These are phyloP conservation scores for Russula brevipes DNA, from an alignment of 768 basidiomycete genomes.

Conservation along the genomic window DNA sequence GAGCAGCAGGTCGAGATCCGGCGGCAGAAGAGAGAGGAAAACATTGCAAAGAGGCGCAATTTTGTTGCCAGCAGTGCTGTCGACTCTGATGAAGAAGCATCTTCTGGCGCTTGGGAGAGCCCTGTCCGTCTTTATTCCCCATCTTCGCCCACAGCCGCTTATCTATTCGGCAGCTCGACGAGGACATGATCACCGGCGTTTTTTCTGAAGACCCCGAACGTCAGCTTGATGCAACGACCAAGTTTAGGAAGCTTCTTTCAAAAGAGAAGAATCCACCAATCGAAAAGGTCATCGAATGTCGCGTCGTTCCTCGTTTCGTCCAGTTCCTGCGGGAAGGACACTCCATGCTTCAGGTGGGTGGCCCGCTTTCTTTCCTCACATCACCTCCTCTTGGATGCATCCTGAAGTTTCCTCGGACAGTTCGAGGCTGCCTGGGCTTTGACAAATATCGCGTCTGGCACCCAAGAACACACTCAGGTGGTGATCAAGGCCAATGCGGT, in stretches of 20 bases:
- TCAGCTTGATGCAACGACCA: slow-evolving; percentile 95
- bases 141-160: slow-evolving; percentile 8
- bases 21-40: slow-evolving; percentile 96
- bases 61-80: slow-evolving; percentile 66
- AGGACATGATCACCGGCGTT: slow-evolving; percentile 90
- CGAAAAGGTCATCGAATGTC: slow-evolving; percentile 95
- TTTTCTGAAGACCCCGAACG: slow-evolving; percentile 88
- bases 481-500: slow-evolving; percentile 94
- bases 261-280: slow-evolving; percentile 99
- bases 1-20: slow-evolving; percentile 99
- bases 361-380: background rate
- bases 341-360: slow-evolving; percentile 75
- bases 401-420: slow-evolving; percentile 36
- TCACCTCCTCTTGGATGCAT: background rate
- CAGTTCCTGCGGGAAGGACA: slow-evolving; percentile 80
- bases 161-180: slow-evolving; percentile 52
- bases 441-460: slow-evolving; percentile 97
- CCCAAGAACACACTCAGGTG: slow-evolving; percentile 96
- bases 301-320: slow-evolving; percentile 95
- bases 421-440: slow-evolving; percentile 98
- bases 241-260: slow-evolving; percentile 96
- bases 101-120: slow-evolving; percentile 65
- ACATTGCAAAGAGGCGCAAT: slow-evolving; percentile 95
- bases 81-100: slow-evolving; percentile 91
- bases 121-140: slow-evolving; percentile 47